A percentile compares a stretch with the other conserved stretches of the same genome.
phyloP scores from a whole-genome alignment of 2,329 filamentous ascomycete species.

The Fusarium multiceps region DNA sequence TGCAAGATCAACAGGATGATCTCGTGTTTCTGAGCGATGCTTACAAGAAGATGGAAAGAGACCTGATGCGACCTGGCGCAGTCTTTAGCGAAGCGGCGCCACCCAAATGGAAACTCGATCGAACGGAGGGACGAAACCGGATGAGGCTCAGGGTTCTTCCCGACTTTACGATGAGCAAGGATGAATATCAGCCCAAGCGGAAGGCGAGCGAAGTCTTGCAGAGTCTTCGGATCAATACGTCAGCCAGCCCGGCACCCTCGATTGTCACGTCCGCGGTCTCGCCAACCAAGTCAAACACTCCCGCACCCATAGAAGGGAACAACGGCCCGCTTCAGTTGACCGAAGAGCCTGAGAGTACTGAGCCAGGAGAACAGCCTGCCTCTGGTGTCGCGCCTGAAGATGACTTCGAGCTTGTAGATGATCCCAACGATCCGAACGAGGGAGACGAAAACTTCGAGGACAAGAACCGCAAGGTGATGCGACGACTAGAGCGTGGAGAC shows the following conservation, averaged over 20 bases:
- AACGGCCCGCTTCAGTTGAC: conserved; percentile 34
- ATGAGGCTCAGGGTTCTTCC: conserved; percentile 91
- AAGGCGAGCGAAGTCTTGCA: conserved; percentile 63
- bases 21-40: conserved; percentile 79
- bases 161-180: conserved; percentile 74
- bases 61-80: conserved; percentile 82
- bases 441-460: conserved; percentile 85
- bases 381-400: conserved; percentile 71
- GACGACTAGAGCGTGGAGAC: conserved; percentile 89
- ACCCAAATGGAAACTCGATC: conserved; percentile 90
- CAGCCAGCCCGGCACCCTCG: conserved; percentile 38
- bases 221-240: conserved; percentile 51
- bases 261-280: conserved; percentile 32
- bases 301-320: conserved; percentile 37
- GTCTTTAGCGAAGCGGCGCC: conserved; percentile 75
- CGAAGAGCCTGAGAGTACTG: conserved; percentile 42
- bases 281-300: conserved; percentile 32
- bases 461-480: conserved; percentile 98
- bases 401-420: conserved; percentile 95
- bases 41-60: conserved; percentile 81
- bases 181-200: conserved; percentile 87
- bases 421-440: conserved; percentile 86
- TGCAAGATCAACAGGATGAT: conserved; percentile 95
- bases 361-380: conserved; percentile 32
- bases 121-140: conserved; percentile 93